Base-by-base conservation (phyloP, 257 asterid genomes). In the Nicotiana knightiana region DNA sequence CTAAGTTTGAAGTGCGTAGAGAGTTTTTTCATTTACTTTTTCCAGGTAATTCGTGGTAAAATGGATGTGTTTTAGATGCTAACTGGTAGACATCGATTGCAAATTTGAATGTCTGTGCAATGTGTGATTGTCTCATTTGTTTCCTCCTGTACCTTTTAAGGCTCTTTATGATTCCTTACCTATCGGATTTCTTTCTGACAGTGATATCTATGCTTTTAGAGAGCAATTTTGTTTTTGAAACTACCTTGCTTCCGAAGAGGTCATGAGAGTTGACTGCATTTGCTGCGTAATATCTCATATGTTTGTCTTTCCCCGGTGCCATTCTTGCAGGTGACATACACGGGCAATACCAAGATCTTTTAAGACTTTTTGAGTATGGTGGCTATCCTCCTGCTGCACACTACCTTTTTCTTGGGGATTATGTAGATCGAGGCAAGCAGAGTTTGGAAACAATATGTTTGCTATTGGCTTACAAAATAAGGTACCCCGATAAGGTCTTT, bases 401-500 rank as follows among this genome's bases (percentile, higher is more conserved):
- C 75, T 90, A 90, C 85, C 91, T 90, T 83, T 90, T 90, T 76
- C 86, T 90, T 1, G 93, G 93, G 39, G 93, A 90, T 67, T 90
- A 90, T 73, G 93, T 88, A 9, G 91, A 90, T 64, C 76, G 93
- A 53, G 93, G 93, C 87, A 90, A 90, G 82, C 93, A 90, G 84
- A 90, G 93, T 83, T 76, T 88, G 67, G 93, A 90, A 83, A 90
- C 93, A 13, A 90, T 90, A 85, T 90, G 93, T 80, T 80, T 90
- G 73, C 84, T 90, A 67, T 71, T 90, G 88, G 93, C 91, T 80
- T 90, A 88, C 87, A 90, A 90, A 61, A 84, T 90, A 79, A 86
- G 84, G 66, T 87, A 90, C 58, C 93, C 93, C 0, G 88, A 87
- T 64, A 88, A 83, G 65, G 58, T 90, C 21, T 87, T 70, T 85